phyloP scores from a whole-genome alignment of 2,329 filamentous ascomycete species.

The Pyrenochaeta sp. region DNA sequence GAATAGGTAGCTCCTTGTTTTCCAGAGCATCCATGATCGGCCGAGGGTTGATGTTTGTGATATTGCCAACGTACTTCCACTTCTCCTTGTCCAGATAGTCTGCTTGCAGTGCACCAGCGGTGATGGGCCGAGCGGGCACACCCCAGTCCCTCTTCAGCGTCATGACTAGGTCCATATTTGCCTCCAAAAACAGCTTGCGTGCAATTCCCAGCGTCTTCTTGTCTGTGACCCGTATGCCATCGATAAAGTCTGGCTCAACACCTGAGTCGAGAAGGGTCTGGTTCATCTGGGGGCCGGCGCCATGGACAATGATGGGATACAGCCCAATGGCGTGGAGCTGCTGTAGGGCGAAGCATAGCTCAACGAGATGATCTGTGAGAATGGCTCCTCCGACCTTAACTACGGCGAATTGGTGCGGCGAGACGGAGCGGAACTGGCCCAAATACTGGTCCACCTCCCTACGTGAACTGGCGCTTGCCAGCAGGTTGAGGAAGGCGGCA shows the following conservation, averaged over 20 bases:
- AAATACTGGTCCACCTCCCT: slow-evolving; percentile 97
- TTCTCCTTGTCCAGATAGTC: slow-evolving; percentile 97
- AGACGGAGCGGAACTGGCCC: slow-evolving; percentile 95
- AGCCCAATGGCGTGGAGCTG: slow-evolving; percentile 95
- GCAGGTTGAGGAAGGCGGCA: slow-evolving; percentile 84
- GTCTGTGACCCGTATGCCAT: slow-evolving; percentile 95
- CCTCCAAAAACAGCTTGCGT: slow-evolving; percentile 90
- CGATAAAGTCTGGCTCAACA: slow-evolving; percentile 94
- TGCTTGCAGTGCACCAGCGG: slow-evolving; percentile 86
- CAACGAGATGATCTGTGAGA: slow-evolving; percentile 91
- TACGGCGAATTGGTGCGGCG: slow-evolving; percentile 95
- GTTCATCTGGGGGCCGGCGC: slow-evolving; percentile 94
- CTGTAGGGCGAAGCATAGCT: slow-evolving; percentile 85
- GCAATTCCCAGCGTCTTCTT: slow-evolving; percentile 92
- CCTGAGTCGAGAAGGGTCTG: slow-evolving; percentile 87
- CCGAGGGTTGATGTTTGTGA: slow-evolving; percentile 88
- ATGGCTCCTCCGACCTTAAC: slow-evolving; percentile 99
- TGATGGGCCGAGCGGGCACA: slow-evolving; percentile 87
- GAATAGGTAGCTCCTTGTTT: slow-evolving; percentile 84
- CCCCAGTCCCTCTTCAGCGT: slow-evolving; percentile 84
- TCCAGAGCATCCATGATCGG: slow-evolving; percentile 92
- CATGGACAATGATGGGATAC: slow-evolving; percentile 95
- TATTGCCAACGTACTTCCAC: slow-evolving; percentile 94
- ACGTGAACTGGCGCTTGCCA: slow-evolving; percentile 96
- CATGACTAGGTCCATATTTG: slow-evolving; percentile 92